Percentiles rank a stretch among this genome's conserved stretches.
These are phyloP conservation scores for Hamamelis virginiana DNA, from an alignment of 164 flowering plant species.

Conservation along the genomic window DNA sequence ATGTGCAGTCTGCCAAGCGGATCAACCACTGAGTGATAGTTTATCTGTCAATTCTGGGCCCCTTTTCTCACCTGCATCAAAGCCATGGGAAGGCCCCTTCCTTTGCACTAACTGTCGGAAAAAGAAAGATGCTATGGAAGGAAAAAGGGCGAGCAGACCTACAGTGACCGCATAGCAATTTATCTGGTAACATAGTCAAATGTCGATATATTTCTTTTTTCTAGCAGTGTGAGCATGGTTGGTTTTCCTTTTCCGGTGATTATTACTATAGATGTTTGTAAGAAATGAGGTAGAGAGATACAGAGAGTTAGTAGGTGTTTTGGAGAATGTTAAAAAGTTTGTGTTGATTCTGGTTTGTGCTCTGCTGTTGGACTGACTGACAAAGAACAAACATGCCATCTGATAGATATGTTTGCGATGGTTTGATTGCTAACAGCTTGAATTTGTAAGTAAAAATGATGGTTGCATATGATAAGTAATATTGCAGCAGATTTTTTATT, in stretches of 20 bases:
- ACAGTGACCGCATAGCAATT: conserved; percentile 27
- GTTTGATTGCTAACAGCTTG: conserved; percentile 40
- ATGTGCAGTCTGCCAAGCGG: conserved; percentile 91
- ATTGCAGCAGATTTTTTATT: background rate
- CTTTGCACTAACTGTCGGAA: conserved; percentile 70
- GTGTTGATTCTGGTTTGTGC: conserved; percentile 30
- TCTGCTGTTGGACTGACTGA: conserved; percentile 36
- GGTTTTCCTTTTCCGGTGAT: conserved; percentile 19
- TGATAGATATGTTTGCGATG: conserved; percentile 27
- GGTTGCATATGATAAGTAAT: conserved; percentile 12
- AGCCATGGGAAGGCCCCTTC: conserved; percentile 81
- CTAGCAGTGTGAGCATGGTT: conserved; percentile 42
- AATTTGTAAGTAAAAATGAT: conserved; percentile 35
- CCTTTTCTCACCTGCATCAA: conserved; percentile 61
- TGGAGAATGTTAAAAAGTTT: conserved; percentile 16
- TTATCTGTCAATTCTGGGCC: conserved; percentile 59
- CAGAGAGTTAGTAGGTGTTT: conserved; percentile 25
- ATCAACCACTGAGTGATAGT: conserved; percentile 62
- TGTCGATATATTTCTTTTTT: conserved; percentile 26
- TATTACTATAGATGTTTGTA: conserved; percentile 26
- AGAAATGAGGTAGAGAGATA: conserved; percentile 27
- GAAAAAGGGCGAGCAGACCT: conserved; percentile 60
- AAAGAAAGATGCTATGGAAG: conserved; percentile 99
- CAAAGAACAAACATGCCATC: conserved; percentile 12
- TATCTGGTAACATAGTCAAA: conserved; percentile 27